Base-by-base conservation (phyloP, 495 filamentous ascomycete species). In the Penicillium salamii region DNA sequence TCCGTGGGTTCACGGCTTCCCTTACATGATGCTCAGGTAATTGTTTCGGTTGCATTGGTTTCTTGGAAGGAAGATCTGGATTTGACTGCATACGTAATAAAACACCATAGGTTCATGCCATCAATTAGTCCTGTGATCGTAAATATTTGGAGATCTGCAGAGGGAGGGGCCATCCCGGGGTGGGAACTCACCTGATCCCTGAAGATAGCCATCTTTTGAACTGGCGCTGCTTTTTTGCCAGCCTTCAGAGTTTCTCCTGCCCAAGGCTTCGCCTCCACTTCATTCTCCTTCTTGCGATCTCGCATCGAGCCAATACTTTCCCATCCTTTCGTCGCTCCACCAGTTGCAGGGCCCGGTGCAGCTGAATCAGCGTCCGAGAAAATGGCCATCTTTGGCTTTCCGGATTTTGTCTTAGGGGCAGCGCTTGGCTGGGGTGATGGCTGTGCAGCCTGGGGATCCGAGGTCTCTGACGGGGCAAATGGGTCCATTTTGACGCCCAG, bases 121-220 rank as follows among this genome's bases (percentile, higher is more conserved):
- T 69, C 70, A 79, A 90, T 96, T 95, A 96, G 90, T 95, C 91
- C 91, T 96, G 78, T 82, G 80, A 83, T 85, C 79, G 91, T 96
- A 91, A 95, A 96, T 82, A 90, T 78, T 57, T 69, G 76, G 70
- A 72, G 48, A 55, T 66, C 76, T 74, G 65, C 66, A 70, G 57
- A 62, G 46, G 61, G 62, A 39, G 56, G 50, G 49, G 49, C 52
- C 21, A 32, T 58, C 49, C 51, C 49, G 48, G 55, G 59, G 54
- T 53, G 52, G 19, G 12, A 44, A 81, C 91, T 83, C 84, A 97
- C 93, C 88, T 87, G 80, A 77, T 98, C 93, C 74, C 90, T 90
- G 78, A 96, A 98, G 15, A 97, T 80, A 59, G 85, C 74, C 82
- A 98, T 82, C 75, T 97, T 98, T 41, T 88, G 78, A 26, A 76